These are phyloP conservation scores for Aspergillus saccharolyticus DNA, from an alignment of 495 filamentous ascomycete species.

Conservation along the genomic window DNA sequence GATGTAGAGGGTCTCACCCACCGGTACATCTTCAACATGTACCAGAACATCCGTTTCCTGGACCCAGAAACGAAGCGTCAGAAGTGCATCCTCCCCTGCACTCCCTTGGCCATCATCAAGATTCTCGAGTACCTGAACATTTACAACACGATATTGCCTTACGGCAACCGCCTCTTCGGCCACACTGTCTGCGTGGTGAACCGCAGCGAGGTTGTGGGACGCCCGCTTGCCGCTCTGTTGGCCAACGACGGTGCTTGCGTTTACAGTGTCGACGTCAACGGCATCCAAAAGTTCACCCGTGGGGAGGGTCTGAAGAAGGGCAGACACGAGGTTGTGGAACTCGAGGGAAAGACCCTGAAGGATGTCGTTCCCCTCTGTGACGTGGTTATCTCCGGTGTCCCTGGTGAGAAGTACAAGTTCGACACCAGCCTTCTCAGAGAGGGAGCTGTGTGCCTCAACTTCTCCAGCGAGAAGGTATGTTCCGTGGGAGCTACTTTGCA, in stretches of 20 bases:
- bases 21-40: conserved; percentile 97
- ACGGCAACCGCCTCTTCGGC: conserved; percentile 88
- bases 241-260: conserved; percentile 95
- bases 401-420: conserved; percentile 78
- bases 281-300: conserved; percentile 86
- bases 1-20: conserved; percentile 96
- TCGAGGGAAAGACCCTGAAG: conserved; percentile 67
- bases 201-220: conserved; percentile 87
- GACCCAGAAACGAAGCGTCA: conserved; percentile 68
- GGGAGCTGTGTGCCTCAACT: conserved; percentile 94
- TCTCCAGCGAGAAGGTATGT: conserved; percentile 79
- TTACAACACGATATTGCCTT: conserved; percentile 93
- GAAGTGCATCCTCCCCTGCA: conserved; percentile 93
- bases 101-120: conserved; percentile 91
- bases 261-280: conserved; percentile 88
- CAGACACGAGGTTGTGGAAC: conserved; percentile 77
- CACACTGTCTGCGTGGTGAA: conserved; percentile 93
- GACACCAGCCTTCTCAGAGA: conserved; percentile 75
- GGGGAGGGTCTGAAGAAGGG: conserved; percentile 76
- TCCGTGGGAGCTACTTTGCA: too few species aligned
- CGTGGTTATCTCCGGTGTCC: conserved; percentile 93
- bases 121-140: conserved; percentile 91
- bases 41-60: conserved; percentile 93
- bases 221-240: conserved; percentile 87
- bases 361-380: conserved; percentile 82